These are phyloP conservation scores for Diospyros kaki DNA, from an alignment of 148 eudicot species.

Conservation along the genomic window DNA sequence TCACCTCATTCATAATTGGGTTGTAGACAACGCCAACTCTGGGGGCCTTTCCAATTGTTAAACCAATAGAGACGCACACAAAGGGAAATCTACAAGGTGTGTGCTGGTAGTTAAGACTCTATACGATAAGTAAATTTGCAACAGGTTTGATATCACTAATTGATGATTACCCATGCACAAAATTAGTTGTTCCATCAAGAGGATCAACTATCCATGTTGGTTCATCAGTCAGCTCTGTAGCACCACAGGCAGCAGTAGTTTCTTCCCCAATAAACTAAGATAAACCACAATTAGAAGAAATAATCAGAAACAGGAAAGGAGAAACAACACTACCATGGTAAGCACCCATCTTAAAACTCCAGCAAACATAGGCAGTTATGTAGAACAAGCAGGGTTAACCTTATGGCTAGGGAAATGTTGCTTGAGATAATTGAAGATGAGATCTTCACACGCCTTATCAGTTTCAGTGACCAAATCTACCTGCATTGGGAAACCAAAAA, in stretches of 20 bases:
- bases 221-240: constrained; percentile 78
- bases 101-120: not conserved
- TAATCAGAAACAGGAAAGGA: not conserved
- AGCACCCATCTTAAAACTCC: not conserved
- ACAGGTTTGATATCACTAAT: not conserved
- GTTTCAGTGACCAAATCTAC: constrained; percentile 99
- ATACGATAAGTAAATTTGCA: not conserved
- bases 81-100: constrained; percentile 72
- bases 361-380: not conserved
- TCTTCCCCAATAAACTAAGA: constrained; percentile 93
- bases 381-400: constrained; percentile 37
- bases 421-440: constrained; percentile 77
- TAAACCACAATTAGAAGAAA: not conserved
- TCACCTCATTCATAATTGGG: constrained; percentile 89
- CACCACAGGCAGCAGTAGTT: constrained; percentile 85
- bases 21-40: constrained; percentile 88
- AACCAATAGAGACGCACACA: constrained; percentile 93
- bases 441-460: constrained; percentile 94
- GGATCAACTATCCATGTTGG: constrained; percentile 99
- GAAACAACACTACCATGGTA: not conserved
- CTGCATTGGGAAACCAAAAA: constrained; percentile 30
- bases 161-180: constrained; percentile 76
- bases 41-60: constrained; percentile 75
- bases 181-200: constrained; percentile 91
- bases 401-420: constrained; percentile 62